Evolutionary conservation across 129 eudicot genomes (phyloP).

Genomic region (Rutidosis leptorrhynchoides): DNA sequence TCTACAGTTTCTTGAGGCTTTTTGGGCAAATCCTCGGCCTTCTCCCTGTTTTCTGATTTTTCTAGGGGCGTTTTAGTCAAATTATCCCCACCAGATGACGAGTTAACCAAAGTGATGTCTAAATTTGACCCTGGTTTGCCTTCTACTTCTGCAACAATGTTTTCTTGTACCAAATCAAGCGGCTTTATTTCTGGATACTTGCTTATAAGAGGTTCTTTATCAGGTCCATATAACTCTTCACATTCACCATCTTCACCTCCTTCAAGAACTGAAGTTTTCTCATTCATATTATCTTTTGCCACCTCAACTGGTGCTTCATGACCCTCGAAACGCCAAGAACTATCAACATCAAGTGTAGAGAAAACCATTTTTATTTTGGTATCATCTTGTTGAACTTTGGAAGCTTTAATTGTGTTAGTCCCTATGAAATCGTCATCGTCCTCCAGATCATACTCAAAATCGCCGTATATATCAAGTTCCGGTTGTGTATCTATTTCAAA

Average conservation of each 20-base stretch:
- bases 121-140: slow-evolving; percentile 23
- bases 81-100: slow-evolving; percentile 29
- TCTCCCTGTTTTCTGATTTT: slow-evolving; percentile 18
- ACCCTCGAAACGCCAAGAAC: slow-evolving; percentile 29
- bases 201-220: slow-evolving; percentile 62
- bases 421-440: slow-evolving; percentile 67
- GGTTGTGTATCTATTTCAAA: slow-evolving; percentile 73
- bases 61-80: slow-evolving; percentile 27
- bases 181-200: slow-evolving; percentile 53
- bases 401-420: slow-evolving; percentile 43
- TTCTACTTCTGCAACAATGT: slow-evolving; percentile 21
- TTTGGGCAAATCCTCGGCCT: slow-evolving; percentile 27
- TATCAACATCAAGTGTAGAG: slow-evolving; percentile 49
- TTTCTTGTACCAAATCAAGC: slow-evolving; percentile 33
- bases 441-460: slow-evolving; percentile 85
- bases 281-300: slow-evolving; percentile 22
- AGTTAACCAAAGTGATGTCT: slow-evolving; percentile 7
- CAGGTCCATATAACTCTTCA: slow-evolving; percentile 94
- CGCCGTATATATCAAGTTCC: slow-evolving; percentile 91
- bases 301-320: slow-evolving; percentile 26
- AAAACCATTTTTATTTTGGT: slow-evolving; percentile 66
- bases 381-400: slow-evolving; percentile 45
- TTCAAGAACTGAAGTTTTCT: slow-evolving; percentile 26
- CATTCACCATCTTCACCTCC: slow-evolving; percentile 70
- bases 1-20: slow-evolving; percentile 18